Percentiles rank a stretch among this genome's conserved stretches.
phyloP scores from a whole-genome alignment of 169 alveolate species.

The Eimeria praecox region DNA sequence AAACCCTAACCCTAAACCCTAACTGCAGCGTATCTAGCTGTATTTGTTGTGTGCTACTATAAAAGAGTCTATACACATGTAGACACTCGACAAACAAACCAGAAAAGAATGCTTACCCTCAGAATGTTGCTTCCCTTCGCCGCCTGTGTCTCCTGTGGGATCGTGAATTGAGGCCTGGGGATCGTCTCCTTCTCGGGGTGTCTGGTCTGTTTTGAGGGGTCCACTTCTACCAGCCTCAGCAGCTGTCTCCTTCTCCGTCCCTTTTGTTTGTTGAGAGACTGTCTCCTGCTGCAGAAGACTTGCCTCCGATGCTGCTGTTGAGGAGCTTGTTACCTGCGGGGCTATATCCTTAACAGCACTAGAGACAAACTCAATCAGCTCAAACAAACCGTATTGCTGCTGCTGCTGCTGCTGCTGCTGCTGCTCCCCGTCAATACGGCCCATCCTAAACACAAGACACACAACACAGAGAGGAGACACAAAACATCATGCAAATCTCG shows the following conservation, averaged over 20 bases:
- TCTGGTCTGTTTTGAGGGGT: not conserved
- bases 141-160: not conserved
- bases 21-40: not conserved
- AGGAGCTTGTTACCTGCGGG: not conserved
- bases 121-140: not conserved
- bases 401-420: conserved; percentile 9
- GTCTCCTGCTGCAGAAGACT: conserved; percentile 8
- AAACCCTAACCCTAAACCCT: not conserved
- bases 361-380: conserved; percentile 15
- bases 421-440: not conserved
- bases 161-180: not conserved
- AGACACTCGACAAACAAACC: too few species aligned
- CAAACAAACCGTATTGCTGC: conserved; percentile 1
- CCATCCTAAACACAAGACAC: conserved; percentile 10
- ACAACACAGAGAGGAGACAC: not conserved
- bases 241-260: not conserved
- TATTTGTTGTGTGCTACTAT: not conserved
- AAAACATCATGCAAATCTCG: not conserved
- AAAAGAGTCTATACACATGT: not conserved
- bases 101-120: not conserved
- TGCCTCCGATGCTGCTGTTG: not conserved
- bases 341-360: not conserved
- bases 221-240: not conserved
- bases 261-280: not conserved
- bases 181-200: not conserved